phyloP scores from a whole-genome alignment of 164 flowering plant genomes.

The Vitis labrusca region DNA sequence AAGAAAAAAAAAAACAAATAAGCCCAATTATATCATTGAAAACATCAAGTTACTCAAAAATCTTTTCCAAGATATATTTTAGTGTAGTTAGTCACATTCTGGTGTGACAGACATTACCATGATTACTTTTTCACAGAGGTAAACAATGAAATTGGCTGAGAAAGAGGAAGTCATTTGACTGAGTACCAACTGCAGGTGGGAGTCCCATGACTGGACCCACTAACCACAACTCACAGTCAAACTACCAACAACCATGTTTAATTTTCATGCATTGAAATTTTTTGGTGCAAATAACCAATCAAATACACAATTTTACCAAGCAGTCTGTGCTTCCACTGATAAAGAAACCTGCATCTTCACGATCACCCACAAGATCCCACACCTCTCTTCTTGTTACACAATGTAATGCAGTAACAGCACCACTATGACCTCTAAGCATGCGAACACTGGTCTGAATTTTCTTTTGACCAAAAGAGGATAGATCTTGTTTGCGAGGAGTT shows the following conservation, averaged over 20 bases:
- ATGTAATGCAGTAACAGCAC: constrained; percentile 90
- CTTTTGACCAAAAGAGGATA: constrained; percentile 59
- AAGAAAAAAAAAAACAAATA: no score
- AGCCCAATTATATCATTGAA: not conserved
- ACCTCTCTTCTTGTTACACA: constrained; percentile 98
- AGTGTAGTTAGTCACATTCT: no score
- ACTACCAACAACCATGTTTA: no score
- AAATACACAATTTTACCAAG: constrained; percentile 42
- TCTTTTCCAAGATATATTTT: not conserved
- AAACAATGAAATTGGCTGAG: not conserved
- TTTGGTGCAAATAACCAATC: not conserved
- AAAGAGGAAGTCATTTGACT: not conserved
- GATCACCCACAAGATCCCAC: constrained; percentile 98
- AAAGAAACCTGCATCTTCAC: constrained; percentile 98
- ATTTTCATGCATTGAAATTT: not conserved
- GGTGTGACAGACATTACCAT: no score
- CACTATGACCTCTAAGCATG: constrained; percentile 84
- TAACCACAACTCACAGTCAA: not conserved
- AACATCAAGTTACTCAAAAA: not conserved
- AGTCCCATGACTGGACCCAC: not conserved
- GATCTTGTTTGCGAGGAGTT: constrained; percentile 61
- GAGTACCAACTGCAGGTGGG: not conserved
- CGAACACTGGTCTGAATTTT: constrained; percentile 76
- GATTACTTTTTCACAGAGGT: not conserved
- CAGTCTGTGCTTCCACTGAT: constrained; percentile 99